Conservation (phyloP, 2,329 filamentous ascomycete genomes). For the Ophiostoma sp. region DNA sequence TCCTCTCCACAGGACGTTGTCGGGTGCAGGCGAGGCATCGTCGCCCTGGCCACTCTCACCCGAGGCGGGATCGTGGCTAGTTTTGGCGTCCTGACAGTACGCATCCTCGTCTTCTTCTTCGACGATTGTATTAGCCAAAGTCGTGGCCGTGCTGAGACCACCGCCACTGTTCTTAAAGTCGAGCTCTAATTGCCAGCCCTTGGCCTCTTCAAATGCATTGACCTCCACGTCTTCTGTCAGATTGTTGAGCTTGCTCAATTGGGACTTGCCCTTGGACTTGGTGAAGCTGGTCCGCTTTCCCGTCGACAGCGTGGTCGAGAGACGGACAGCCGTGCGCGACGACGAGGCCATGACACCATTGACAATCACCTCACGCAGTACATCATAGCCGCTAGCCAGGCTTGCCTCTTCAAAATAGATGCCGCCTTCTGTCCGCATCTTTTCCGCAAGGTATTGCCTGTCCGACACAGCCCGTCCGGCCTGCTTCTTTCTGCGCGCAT, state of each 20-base stretch:
- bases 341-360: constrained; percentile 32
- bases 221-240: constrained; percentile 19
- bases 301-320: constrained; percentile 18
- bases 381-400: constrained; percentile 30
- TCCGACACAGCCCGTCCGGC: not conserved
- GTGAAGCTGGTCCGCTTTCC: not conserved
- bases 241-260: not conserved
- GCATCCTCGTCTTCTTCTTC: constrained; percentile 19
- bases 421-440: constrained; percentile 20
- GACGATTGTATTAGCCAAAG: constrained; percentile 11
- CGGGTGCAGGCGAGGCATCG: not conserved
- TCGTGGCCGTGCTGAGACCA: not conserved
- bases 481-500: constrained; percentile 3
- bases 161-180: not conserved
- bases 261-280: constrained; percentile 10
- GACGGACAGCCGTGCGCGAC: constrained; percentile 32
- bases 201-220: constrained; percentile 26
- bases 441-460: constrained; percentile 11
- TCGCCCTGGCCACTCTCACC: not conserved
- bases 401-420: constrained; percentile 31
- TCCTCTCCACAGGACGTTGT: not conserved
- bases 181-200: not conserved
- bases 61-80: not conserved
- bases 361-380: constrained; percentile 32
- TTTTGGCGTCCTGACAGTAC: not conserved